phyloP scores from a whole-genome alignment of 176 grass and related monocot genomes.

The Dactylis glomerata region DNA sequence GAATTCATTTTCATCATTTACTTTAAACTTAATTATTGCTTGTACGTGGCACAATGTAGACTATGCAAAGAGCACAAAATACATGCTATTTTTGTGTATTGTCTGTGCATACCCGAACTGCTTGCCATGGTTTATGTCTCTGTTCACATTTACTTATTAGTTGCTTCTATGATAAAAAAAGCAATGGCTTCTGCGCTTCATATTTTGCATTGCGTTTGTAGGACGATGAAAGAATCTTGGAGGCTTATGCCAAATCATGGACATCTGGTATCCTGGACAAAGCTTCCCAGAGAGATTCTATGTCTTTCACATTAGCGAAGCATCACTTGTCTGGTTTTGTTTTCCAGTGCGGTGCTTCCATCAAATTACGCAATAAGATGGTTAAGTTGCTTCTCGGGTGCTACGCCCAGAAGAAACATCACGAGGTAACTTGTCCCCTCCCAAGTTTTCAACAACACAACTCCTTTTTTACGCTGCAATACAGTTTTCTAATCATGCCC shows the following conservation, averaged over 20 bases:
- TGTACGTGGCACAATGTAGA: neutral
- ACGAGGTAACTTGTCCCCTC: constrained; percentile 41
- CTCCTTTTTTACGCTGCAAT: neutral
- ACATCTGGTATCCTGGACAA: constrained; percentile 67
- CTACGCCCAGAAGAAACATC: constrained; percentile 52
- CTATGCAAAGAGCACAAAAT: neutral
- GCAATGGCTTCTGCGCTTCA: neutral
- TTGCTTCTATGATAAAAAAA: neutral
- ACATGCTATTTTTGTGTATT: neutral
- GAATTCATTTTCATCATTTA: neutral
- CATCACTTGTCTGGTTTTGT: constrained; percentile 72
- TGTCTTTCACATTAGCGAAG: constrained; percentile 56
- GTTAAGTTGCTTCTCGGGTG: constrained; percentile 65
- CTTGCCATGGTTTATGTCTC: neutral
- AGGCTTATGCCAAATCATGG: constrained; percentile 88
- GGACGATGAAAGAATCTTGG: constrained; percentile 70
- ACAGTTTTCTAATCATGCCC: neutral
- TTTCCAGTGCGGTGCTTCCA: constrained; percentile 30
- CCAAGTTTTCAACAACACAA: neutral
- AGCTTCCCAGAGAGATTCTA: constrained; percentile 52
- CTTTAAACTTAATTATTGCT: neutral
- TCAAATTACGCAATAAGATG: constrained; percentile 63
- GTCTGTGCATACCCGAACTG: neutral
- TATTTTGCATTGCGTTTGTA: constrained; percentile 37
- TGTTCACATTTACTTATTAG: neutral